phyloP scores from a whole-genome alignment of 2,329 filamentous ascomycete genomes.

The Hypoxylon sp. region DNA sequence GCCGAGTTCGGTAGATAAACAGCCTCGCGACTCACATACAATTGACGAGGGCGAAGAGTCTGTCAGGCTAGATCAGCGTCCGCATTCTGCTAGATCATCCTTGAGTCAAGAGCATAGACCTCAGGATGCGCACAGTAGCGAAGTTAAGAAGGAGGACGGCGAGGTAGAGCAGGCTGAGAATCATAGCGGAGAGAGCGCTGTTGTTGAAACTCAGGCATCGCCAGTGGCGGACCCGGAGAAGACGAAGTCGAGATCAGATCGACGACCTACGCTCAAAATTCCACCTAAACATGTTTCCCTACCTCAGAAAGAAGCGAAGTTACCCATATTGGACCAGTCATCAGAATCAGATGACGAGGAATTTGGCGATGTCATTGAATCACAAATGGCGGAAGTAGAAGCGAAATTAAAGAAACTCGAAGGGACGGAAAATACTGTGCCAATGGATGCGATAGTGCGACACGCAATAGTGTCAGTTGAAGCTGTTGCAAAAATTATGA shows the following conservation, averaged over 20 bases:
- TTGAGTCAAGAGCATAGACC: slow-evolving; percentile 44
- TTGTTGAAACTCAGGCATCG: slow-evolving; percentile 26
- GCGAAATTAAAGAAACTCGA: slow-evolving; percentile 65
- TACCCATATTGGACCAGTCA: slow-evolving; percentile 59
- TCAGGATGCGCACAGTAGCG: slow-evolving; percentile 39
- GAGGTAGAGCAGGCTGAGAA: slow-evolving; percentile 21
- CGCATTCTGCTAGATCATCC: slow-evolving; percentile 49
- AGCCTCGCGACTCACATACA: slow-evolving; percentile 44
- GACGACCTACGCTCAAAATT: slow-evolving; percentile 42
- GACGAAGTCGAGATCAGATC: slow-evolving; percentile 32
- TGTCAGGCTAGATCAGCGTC: slow-evolving; percentile 41
- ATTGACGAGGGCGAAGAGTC: slow-evolving; percentile 39
- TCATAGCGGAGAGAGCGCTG: slow-evolving; percentile 2
- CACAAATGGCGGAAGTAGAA: slow-evolving; percentile 67
- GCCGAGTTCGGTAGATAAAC: slow-evolving; percentile 38
- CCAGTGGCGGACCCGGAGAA: slow-evolving; percentile 28
- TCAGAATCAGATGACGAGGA: slow-evolving; percentile 71
- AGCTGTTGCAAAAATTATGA: slow-evolving; percentile 64
- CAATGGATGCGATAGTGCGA: slow-evolving; percentile 61
- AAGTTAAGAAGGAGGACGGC: slow-evolving; percentile 35
- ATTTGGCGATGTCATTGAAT: slow-evolving; percentile 70
- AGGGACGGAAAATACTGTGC: slow-evolving; percentile 56
- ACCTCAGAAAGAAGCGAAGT: slow-evolving; percentile 56
- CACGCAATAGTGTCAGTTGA: slow-evolving; percentile 66
- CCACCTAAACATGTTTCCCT: slow-evolving; percentile 58